Evolutionary conservation across 352 stramenopile species (phyloP).

Genomic region (Globisporangium cederbergense): DNA sequence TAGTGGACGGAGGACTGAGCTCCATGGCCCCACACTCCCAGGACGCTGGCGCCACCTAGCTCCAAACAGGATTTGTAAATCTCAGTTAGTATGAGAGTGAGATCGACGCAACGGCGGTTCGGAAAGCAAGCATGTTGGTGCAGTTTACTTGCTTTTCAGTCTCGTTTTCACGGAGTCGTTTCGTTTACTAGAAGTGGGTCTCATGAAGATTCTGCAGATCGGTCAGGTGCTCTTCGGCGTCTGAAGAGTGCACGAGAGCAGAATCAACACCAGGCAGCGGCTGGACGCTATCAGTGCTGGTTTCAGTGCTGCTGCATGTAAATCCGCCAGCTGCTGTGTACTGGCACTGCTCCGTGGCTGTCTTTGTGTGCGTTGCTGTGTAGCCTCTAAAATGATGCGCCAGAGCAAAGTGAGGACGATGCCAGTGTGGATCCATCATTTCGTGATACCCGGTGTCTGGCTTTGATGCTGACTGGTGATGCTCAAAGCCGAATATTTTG

Average conservation of each 20-base stretch:
- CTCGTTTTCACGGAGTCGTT: too few species aligned
- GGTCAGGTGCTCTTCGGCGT: neutral
- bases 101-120: too few species aligned
- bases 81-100: too few species aligned
- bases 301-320: conserved; percentile 8
- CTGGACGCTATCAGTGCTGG: neutral
- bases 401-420: neutral
- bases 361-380: neutral
- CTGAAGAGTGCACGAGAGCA: neutral
- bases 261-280: neutral
- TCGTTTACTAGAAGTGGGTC: too few species aligned
- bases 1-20: conserved; percentile 76
- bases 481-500: neutral
- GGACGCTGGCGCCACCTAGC: too few species aligned
- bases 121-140: too few species aligned
- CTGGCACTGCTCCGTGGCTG: conserved; percentile 1
- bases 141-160: too few species aligned
- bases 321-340: conserved; percentile 7
- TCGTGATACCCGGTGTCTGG: neutral
- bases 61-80: too few species aligned
- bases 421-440: too few species aligned
- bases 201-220: too few species aligned
- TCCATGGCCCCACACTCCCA: conserved; percentile 42
- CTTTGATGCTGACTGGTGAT: neutral
- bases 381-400: neutral